Percentiles rank a stretch among this genome's conserved stretches.
These are phyloP conservation scores for Colletotrichum sp. DNA, from an alignment of 2,329 filamentous ascomycete genomes.

Conservation along the genomic window DNA sequence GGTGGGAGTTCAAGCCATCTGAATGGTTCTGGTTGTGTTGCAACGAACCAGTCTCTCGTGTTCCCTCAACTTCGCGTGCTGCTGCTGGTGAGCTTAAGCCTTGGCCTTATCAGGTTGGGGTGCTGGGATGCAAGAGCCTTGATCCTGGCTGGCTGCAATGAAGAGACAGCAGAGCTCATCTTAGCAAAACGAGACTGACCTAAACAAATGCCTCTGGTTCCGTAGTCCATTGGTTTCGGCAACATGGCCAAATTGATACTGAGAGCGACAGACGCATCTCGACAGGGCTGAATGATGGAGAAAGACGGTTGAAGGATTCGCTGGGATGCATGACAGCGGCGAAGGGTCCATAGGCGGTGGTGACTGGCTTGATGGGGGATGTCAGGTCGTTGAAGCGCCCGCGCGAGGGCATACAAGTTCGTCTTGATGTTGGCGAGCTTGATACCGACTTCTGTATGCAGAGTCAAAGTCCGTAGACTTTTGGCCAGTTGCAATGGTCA, in stretches of 20 bases:
- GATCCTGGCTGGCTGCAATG: neutral
- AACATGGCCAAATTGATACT: neutral
- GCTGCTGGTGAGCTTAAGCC: neutral
- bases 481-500: neutral
- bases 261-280: neutral
- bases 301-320: neutral
- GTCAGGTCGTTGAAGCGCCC: neutral
- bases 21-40: neutral
- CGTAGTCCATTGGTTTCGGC: neutral
- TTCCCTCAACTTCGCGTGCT: neutral
- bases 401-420: neutral
- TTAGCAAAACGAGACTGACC: neutral
- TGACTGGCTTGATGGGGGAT: neutral
- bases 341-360: neutral
- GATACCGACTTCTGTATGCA: neutral
- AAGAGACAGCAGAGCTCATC: neutral
- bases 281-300: neutral
- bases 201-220: neutral
- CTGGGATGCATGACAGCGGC: neutral
- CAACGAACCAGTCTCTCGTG: neutral
- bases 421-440: neutral
- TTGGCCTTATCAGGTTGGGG: neutral
- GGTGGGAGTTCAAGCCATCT: neutral
- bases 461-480: neutral
- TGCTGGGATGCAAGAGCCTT: neutral